Base-by-base conservation (phyloP, 768 basidiomycete species). In the Trametes gibbosa region DNA sequence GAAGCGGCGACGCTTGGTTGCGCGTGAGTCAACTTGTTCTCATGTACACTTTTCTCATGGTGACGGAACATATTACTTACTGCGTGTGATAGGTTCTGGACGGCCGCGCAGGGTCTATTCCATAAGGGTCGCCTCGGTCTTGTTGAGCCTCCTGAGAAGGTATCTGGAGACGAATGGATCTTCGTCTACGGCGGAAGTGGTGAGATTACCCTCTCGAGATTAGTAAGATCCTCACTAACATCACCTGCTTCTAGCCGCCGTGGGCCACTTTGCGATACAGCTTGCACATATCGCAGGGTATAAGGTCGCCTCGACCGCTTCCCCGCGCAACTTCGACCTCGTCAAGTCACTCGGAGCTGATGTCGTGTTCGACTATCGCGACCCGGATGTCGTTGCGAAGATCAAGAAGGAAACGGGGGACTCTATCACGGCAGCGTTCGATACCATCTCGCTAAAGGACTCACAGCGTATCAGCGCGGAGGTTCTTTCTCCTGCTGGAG, bases 281-380 rank as follows among this genome's bases (percentile, higher is more conserved):
- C 63, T 73, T 23, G 71, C 73, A 25, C 67, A 65, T 39, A 61
- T 70, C 10, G 48, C 66, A 2, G 72, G 72, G 6, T 63, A 62
- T 50, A 68, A 69, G 37, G 72, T 75, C 54, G 63, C 72, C 45
- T 65, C 73, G 7, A 70, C 72, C 23, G 65, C 70, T 34, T 75
- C 74, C 2, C 68, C 67, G 8, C 66, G 66, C 27, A 74, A 74
- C 49, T 72, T 72, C 59, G 73, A 71, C 23, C 66, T 76, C 21
- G 68, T 77, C 56, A 72, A 71, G 50, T 58, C 68, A 0, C 69
- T 74, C 54, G 76, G 76, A 10, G 75, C 77, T 5, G 69, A 71
- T 52, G 66, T 67, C n/a, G 72, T 73, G 19, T 64, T 70, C 43
- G 64, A 71, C 58, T 65, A 69, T 48, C 29, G 64, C 25, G 69